These are phyloP conservation scores for Hemileccinum rubropunctum DNA, from an alignment of 768 basidiomycete species.

Conservation along the genomic window DNA sequence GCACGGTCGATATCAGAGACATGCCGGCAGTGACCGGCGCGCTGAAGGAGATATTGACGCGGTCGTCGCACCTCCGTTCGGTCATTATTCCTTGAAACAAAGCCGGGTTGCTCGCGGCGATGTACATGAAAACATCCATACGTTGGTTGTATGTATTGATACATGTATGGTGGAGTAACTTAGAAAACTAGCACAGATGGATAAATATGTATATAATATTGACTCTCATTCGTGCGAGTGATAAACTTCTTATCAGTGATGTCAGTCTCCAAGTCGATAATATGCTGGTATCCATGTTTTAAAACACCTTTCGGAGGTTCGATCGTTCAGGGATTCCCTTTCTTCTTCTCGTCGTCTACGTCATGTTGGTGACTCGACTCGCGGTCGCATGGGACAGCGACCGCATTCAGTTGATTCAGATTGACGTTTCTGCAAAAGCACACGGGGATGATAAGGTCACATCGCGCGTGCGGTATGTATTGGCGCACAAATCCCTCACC, in stretches of 20 bases:
- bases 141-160: too few species aligned
- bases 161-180: not conserved
- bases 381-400: not conserved
- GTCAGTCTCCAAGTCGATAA: too few species aligned
- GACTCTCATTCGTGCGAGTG: too few species aligned
- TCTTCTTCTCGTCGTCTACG: not conserved
- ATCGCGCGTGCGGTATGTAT: not conserved
- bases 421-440: slow-evolving; percentile 3
- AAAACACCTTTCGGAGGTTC: too few species aligned
- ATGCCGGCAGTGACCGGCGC: slow-evolving; percentile 18
- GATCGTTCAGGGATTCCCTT: not conserved
- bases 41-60: slow-evolving; percentile 23
- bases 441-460: too few species aligned
- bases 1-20: slow-evolving; percentile 20
- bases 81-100: slow-evolving; percentile 24
- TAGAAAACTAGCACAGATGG: not conserved
- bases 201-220: too few species aligned
- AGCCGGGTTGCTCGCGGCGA: too few species aligned
- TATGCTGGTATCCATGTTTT: too few species aligned
- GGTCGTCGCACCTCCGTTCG: slow-evolving; percentile 28
- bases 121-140: too few species aligned
- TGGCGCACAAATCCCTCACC: not conserved
- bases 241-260: too few species aligned
- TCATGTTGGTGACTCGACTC: not conserved
- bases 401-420: not conserved